These are phyloP conservation scores for Colletotrichum cuscutae DNA, from an alignment of 2,329 filamentous ascomycete genomes.

Conservation along the genomic window DNA sequence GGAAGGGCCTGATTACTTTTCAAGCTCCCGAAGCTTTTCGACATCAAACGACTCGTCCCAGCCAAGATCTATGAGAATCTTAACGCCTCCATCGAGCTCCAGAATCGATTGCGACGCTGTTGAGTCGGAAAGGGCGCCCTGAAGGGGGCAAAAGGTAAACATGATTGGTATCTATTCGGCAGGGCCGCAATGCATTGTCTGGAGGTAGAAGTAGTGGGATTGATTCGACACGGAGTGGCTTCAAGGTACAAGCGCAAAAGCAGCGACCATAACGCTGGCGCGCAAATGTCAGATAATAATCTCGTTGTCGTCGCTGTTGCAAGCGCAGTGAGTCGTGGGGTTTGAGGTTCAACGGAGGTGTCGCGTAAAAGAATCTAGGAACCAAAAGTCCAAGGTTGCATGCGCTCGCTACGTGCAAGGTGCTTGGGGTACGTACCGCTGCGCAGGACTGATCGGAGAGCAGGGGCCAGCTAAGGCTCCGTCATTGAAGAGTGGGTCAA, in stretches of 20 bases:
- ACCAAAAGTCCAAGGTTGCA: background rate
- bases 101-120: constrained; percentile 93
- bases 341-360: background rate
- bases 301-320: background rate
- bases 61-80: constrained; percentile 92
- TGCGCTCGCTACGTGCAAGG: background rate
- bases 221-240: background rate
- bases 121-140: constrained; percentile 89
- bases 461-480: constrained; percentile 17
- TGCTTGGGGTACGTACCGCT: constrained; percentile 20
- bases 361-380: constrained; percentile 29
- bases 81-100: constrained; percentile 96
- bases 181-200: constrained; percentile 18
- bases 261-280: constrained; percentile 24
- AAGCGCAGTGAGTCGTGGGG: background rate
- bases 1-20: constrained; percentile 71
- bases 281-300: background rate
- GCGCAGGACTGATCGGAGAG: background rate
- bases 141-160: constrained; percentile 95
- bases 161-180: constrained; percentile 58
- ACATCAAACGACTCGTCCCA: constrained; percentile 95
- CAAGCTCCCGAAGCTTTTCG: constrained; percentile 84
- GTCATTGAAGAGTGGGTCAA: background rate
- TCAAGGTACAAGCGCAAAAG: background rate
- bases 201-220: background rate